Base-by-base conservation (phyloP, 768 basidiomycete genomes). In the Tricholoma bakamatsutake region DNA sequence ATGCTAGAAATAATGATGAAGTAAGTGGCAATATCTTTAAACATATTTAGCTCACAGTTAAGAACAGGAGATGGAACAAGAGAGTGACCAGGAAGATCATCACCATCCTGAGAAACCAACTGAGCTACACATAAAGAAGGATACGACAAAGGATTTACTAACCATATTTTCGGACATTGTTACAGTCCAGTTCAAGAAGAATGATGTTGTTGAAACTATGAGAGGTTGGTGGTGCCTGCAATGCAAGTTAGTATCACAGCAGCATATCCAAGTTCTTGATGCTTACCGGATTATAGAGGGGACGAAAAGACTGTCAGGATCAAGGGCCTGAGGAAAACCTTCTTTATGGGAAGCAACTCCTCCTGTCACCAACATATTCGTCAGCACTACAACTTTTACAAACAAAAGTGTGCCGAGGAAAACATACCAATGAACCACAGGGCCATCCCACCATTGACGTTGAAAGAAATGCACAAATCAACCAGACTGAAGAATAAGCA, bases 321-420 rank as follows among this genome's bases (percentile, higher is more conserved):
- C 15, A 34, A 49, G 33, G 47, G 47, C n/a, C 3, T 30, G 47
- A 30, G 47, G 47, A 49, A 49, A 11, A 18, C 33, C 2, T 52
- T 31, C 51, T 52, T 53, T 33, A 59, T 46, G 17, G 61, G 61
- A 27, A 39, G 33, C 39, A 52, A 52, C 21, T 37, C 51, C 27
- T 31, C 30, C 51, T 52, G 33, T 15, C 12, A 24, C 21, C 21
- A 24, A 3, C 21, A 24, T 3, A 24, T 24, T 3, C 3, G 21
- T 24, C 21, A 24, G 33, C 39, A 52, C 35, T 42, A 52, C 21
- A 3, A 37, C 2, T 34, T 35, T 8, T 42, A 52, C 21, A 52
- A 39, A n/a, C n/a, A n/a, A 10, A 15, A 49, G 28, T 13, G 13
- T 13, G 31, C 28, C 31, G 33, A 49, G 31, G 47, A 49, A 28